These are phyloP conservation scores for Moniliophthora roreri DNA, from an alignment of 1,284 basidiomycete genomes.

Conservation along the genomic window DNA sequence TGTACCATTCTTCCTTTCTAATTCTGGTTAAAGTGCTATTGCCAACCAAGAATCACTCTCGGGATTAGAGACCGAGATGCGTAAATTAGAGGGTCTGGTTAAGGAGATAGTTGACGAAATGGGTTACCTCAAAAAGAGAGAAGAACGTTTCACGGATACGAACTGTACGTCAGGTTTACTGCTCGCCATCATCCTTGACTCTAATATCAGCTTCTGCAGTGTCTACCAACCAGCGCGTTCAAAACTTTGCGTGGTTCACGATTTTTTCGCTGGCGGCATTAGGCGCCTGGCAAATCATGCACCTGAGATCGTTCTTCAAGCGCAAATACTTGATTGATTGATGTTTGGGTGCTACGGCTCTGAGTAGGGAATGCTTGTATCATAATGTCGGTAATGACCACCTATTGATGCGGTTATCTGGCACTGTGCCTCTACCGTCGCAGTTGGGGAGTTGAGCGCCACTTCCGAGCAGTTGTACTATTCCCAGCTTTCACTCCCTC, in stretches of 20 bases:
- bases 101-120: constrained; percentile 96
- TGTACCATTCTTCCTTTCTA: background rate
- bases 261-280: constrained; percentile 79
- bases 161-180: constrained; percentile 66
- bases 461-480: no score
- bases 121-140: constrained; percentile 87
- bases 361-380: background rate
- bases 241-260: constrained; percentile 91
- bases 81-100: constrained; percentile 92
- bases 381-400: background rate
- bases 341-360: background rate
- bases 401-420: no score
- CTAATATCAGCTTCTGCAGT: constrained; percentile 47
- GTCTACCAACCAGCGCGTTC: constrained; percentile 90
- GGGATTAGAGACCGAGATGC: constrained; percentile 96
- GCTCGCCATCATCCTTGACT: constrained; percentile 8
- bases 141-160: constrained; percentile 88
- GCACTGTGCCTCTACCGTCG: no score
- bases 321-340: constrained; percentile 93
- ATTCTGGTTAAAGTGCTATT: constrained; percentile 71
- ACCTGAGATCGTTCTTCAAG: constrained; percentile 94
- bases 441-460: no score
- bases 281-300: constrained; percentile 94
- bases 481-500: no score
- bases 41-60: constrained; percentile 98